phyloP scores from a whole-genome alignment of 2,329 filamentous ascomycete genomes.

The Hymenoscyphus salicellus region DNA sequence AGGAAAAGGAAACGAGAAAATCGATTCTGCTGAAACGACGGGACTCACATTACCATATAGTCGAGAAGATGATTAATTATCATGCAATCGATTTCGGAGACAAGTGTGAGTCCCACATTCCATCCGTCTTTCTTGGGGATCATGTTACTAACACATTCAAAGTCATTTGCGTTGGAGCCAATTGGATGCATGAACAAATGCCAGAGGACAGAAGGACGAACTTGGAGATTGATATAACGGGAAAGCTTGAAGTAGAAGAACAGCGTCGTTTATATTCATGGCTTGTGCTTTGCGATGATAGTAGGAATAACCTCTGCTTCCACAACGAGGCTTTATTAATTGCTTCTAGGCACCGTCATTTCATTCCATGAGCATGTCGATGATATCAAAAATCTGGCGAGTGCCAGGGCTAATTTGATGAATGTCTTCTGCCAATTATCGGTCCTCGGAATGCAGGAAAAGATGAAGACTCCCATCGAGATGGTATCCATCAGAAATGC shows the following conservation, averaged over 20 bases:
- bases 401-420: slow-evolving; percentile 53
- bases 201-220: slow-evolving; percentile 12
- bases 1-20: slow-evolving; percentile 4
- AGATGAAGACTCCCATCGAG: slow-evolving; percentile 27
- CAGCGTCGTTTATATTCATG: slow-evolving; percentile 64
- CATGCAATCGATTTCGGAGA: slow-evolving; percentile 68
- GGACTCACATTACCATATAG: slow-evolving; percentile 47
- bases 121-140: neutral
- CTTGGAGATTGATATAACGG: slow-evolving; percentile 33
- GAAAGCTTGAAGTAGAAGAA: slow-evolving; percentile 19
- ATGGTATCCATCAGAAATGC: slow-evolving; percentile 33
- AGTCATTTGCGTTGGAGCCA: slow-evolving; percentile 71
- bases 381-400: slow-evolving; percentile 27
- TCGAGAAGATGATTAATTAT: slow-evolving; percentile 73
- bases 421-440: slow-evolving; percentile 62
- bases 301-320: slow-evolving; percentile 37
- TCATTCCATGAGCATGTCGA: slow-evolving; percentile 62
- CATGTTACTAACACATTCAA: slow-evolving; percentile 14
- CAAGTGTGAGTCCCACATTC: slow-evolving; percentile 48
- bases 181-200: slow-evolving; percentile 51
- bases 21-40: neutral
- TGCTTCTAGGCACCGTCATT: slow-evolving; percentile 58
- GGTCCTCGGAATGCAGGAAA: slow-evolving; percentile 42
- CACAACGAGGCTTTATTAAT: slow-evolving; percentile 4
- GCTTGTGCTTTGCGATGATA: slow-evolving; percentile 66